phyloP scores from a whole-genome alignment of 2,329 filamentous ascomycete species.

The Colletotrichum sp. region DNA sequence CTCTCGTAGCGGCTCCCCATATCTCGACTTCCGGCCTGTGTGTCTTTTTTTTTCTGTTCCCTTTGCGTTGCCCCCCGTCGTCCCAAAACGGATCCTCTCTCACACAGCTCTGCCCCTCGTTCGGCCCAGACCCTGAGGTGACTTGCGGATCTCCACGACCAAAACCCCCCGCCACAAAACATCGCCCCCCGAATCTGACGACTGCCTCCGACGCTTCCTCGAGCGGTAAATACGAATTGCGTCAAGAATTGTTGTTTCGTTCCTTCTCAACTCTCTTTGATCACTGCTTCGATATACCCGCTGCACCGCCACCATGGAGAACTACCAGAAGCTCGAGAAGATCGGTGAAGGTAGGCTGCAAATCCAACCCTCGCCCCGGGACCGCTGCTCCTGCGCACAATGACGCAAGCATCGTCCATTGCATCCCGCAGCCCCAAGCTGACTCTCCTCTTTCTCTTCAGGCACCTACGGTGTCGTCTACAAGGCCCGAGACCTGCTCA shows the following conservation, averaged over 20 bases:
- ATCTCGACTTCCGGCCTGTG: background rate
- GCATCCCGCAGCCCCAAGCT: background rate
- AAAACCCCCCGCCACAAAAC: slow-evolving; percentile 6
- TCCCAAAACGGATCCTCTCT: background rate
- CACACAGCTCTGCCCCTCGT: slow-evolving; percentile 10
- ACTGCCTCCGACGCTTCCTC: background rate
- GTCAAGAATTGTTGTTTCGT: background rate
- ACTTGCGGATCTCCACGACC: background rate
- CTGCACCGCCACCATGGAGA: slow-evolving; percentile 69
- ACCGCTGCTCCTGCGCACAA: background rate
- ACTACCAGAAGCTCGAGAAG: slow-evolving; percentile 96
- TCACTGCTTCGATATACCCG: background rate
- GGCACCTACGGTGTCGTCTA: slow-evolving; percentile 96
- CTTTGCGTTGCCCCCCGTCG: background rate
- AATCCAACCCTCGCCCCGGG: background rate
- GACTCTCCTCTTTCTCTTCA: slow-evolving; percentile 38
- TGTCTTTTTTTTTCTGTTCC: background rate
- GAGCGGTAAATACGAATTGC: background rate
- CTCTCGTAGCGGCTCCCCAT: slow-evolving; percentile 6
- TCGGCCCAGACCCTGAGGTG: slow-evolving; percentile 11
- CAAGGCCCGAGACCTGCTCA: slow-evolving; percentile 86
- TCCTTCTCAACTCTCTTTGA: background rate
- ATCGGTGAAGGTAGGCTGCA: slow-evolving; percentile 81
- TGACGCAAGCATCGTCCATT: background rate
- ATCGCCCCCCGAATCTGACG: background rate